Evolutionary conservation across 2,329 filamentous ascomycete species (phyloP), one percentile per base, ranked within the genome.

Genomic region (Penicillium sp.): DNA sequence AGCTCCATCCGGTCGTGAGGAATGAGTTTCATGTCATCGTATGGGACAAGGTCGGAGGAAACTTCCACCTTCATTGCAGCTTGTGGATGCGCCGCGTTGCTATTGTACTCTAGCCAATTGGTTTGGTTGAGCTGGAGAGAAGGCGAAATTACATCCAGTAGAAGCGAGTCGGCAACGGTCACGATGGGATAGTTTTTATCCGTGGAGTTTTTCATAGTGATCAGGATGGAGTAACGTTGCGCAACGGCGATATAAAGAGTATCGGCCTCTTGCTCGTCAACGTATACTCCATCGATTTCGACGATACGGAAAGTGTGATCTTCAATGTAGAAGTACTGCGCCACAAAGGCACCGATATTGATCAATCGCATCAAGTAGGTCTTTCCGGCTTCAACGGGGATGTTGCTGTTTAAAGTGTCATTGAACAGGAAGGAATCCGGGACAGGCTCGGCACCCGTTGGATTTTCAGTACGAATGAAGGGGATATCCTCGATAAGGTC

Each of bases 281-380:
- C 85, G 62, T 88, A 90, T 11, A 90, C 79, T 7, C 88, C 89
- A 67, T 91, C 89, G 1, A 90, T 83, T 70, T 90, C 88, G 34
- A 91, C 81, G 53, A 91, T 85, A 29, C 78, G 82, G 74, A 91
- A 84, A 32, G 82, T 86, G 53, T 81, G 78, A 40, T 71, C 75
- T 58, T 81, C 77, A 43, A 81, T 77, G 47, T 73, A 78, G 56
- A 83, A 73, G 56, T 79, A 79, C 60, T 82, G 80, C 22, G 72
- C 74, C 1, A 77, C 79, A 71, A 92, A 32, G 6, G 50, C 47
- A n/a, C 42, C 43, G 26, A 56, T 45, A 52, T 59, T 20, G 50
- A 51, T 57, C 55, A 40, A 75, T 29, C 87, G 86, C 65, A 93
- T 79, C n/a, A 90, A 75, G 57, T 92, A 92, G 0, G 86, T 92